Percentiles rank a stretch among this genome's conserved stretches.
These are phyloP conservation scores for Dendrocalamus sinicus DNA, from an alignment of 176 grass and related monocot genomes.

Conservation along the genomic window DNA sequence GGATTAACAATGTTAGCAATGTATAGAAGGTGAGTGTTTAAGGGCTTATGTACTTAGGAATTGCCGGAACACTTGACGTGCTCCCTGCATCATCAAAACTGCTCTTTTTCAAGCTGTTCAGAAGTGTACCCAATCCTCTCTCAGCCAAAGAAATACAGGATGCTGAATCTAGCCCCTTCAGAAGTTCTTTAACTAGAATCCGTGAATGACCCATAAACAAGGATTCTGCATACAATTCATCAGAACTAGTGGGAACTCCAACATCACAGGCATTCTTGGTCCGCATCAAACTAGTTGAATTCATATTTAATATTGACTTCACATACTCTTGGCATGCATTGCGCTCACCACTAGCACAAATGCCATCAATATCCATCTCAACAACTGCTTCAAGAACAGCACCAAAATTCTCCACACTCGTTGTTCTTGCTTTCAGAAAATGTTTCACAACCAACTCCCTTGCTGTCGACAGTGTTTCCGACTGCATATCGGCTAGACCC, in stretches of 20 bases:
- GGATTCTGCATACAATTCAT: conserved; percentile 21
- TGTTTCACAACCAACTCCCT: conserved; percentile 58
- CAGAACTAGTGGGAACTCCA: conserved; percentile 8
- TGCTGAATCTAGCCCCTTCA: conserved; percentile 44
- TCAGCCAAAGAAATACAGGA: conserved; percentile 55
- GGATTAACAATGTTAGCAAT: neutral
- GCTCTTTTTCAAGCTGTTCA: conserved; percentile 42
- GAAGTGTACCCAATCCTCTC: conserved; percentile 47
- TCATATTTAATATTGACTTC: conserved; percentile 42
- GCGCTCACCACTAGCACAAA: conserved; percentile 14
- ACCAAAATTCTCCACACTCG: conserved; percentile 51
- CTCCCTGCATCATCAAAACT: conserved; percentile 13
- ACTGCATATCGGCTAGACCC: conserved; percentile 59
- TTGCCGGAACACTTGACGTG: neutral
- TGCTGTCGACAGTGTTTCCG: conserved; percentile 54
- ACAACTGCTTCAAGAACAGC: conserved; percentile 64
- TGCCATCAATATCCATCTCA: conserved; percentile 59
- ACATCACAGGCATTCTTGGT: neutral
- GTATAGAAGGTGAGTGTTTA: neutral
- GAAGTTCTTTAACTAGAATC: conserved; percentile 67
- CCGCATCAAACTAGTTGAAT: conserved; percentile 38
- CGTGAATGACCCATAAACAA: conserved; percentile 43
- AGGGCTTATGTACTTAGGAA: conserved; percentile 34
- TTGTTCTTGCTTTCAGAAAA: conserved; percentile 61
- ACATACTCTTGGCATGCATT: conserved; percentile 48